Evolutionary conservation across 1,139 yeast species (phyloP), one percentile per base, ranked within the genome.

Genomic region (Zygosaccharomyces pseudobailii): DNA sequence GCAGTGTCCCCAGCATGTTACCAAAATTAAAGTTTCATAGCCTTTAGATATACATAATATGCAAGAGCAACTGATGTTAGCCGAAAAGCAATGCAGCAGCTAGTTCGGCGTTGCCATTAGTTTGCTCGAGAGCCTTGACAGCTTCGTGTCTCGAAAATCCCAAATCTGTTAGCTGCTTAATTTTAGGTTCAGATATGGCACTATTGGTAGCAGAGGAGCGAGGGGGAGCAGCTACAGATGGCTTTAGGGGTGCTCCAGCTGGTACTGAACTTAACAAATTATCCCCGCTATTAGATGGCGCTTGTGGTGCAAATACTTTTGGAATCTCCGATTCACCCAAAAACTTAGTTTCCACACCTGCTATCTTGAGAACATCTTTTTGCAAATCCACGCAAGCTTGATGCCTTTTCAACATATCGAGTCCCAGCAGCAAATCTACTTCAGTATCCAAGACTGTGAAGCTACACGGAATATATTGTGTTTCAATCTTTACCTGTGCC

Each of bases 401-500:
- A 65, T 90, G 94, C 56, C 96, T 79, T 68, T 85, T 83, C 59
- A 94, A 74, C 95, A 90, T 72, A 54, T 74, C 79, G 33, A 74
- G 56, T 0, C 78, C 79, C 3, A 74, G 71, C 28, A 83, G 66
- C 45, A 83, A 70, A 53, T 84, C 90, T 21, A 83, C 84, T n/a
- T 74, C 74, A 1, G 89, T 80, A 53, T 90, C 95, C 49, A 92
- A 68, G 2, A 92, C 92, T 2, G 82, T 80, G 62, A 92, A 87
- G 23, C 92, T 79, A 60, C 96, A 87, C 1, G 96, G 92, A 49
- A 82, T 73, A 56, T 70, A 79, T 17, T 74, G 72, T 34, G 78
- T 71, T 19, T 88, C 96, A 32, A 92, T 81, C 53, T 82, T 82
- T 39, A 92, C 76, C 22, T 95, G 96, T 0, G 89, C 95, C 56